Percentiles rank a stretch among this genome's conserved stretches.
phyloP scores from a whole-genome alignment of 371 early-diverging fungal genomes.

The Dentiscutata heterogama region DNA sequence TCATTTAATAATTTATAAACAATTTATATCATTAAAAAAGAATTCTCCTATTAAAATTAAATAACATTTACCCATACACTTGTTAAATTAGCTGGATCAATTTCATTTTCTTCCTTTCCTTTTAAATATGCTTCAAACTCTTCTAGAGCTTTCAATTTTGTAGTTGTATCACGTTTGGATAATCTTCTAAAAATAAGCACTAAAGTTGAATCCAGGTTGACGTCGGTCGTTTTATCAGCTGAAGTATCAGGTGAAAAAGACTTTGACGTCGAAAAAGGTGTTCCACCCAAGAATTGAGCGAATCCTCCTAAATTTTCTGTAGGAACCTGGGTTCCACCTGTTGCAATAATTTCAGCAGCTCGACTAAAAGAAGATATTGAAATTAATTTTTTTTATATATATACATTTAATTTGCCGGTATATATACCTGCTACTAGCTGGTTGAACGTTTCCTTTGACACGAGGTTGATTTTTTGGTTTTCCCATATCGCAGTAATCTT shows the following conservation, averaged over 20 bases:
- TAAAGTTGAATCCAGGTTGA: constrained; percentile 51
- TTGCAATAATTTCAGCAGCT: constrained; percentile 72
- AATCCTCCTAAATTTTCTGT: constrained; percentile 71
- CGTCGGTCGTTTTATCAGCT: constrained; percentile 30
- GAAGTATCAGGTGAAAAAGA: neutral
- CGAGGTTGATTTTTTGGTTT: constrained; percentile 64
- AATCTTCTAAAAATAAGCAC: constrained; percentile 66
- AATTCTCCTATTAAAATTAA: neutral
- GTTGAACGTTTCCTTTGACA: constrained; percentile 75
- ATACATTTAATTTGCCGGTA: neutral
- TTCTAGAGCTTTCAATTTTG: constrained; percentile 77
- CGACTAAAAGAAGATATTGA: constrained; percentile 60
- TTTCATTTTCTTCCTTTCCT: constrained; percentile 50
- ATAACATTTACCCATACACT: constrained; percentile 46
- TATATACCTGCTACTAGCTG: constrained; percentile 78
- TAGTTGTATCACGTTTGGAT: constrained; percentile 71
- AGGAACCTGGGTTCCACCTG: constrained; percentile 57
- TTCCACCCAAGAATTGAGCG: constrained; percentile 65
- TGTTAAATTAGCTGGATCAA: constrained; percentile 46
- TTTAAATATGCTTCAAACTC: constrained; percentile 67
- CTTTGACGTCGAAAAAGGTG: constrained; percentile 36
- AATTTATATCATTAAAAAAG: neutral
- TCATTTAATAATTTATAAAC: neutral
- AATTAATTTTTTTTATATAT: neutral
- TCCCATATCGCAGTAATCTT: constrained; percentile 50